Conservation (phyloP, 2,329 filamentous ascomycete species). For the Talaromyces sp. region DNA sequence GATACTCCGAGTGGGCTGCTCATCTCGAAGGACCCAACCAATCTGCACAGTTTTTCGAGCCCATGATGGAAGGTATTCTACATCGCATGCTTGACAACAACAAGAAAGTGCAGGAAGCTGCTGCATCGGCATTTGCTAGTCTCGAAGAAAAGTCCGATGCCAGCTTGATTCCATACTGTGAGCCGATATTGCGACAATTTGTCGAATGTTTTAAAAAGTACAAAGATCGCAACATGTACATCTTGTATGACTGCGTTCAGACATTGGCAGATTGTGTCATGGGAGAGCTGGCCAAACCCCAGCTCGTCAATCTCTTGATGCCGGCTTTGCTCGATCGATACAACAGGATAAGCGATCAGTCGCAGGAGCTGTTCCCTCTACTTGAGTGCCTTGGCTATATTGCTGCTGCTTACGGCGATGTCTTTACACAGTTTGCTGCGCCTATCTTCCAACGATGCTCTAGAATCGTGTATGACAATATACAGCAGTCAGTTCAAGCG, state of each 20-base stretch:
- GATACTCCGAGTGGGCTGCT: conserved; percentile 91
- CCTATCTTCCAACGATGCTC: conserved; percentile 86
- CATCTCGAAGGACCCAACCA: conserved; percentile 65
- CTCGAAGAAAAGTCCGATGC: conserved; percentile 89
- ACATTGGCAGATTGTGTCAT: conserved; percentile 91
- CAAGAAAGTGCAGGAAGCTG: conserved; percentile 96
- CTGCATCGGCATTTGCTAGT: conserved; percentile 91
- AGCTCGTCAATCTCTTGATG: conserved; percentile 85
- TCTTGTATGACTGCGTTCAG: conserved; percentile 97
- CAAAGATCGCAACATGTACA: conserved; percentile 99
- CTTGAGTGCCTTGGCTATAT: conserved; percentile 97
- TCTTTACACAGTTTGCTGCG: conserved; percentile 79
- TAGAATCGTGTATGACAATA: conserved; percentile 84
- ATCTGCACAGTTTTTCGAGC: conserved; percentile 78
- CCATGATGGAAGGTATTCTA: conserved; percentile 95
- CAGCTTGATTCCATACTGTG: conserved; percentile 77
- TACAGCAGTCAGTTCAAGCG: conserved; percentile 74
- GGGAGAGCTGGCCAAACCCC: conserved; percentile 71
- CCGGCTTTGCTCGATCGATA: conserved; percentile 85
- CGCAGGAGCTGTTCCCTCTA: conserved; percentile 87
- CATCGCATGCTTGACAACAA: conserved; percentile 94
- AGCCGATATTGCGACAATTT: conserved; percentile 87
- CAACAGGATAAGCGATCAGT: conserved; percentile 81
- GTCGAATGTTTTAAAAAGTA: conserved; percentile 90
- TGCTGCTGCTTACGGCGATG: conserved; percentile 75